Evolutionary conservation across 1,139 yeast species (phyloP), one percentile per base, ranked within the genome.

Genomic region (Hemisphaericaspora subhashii): DNA sequence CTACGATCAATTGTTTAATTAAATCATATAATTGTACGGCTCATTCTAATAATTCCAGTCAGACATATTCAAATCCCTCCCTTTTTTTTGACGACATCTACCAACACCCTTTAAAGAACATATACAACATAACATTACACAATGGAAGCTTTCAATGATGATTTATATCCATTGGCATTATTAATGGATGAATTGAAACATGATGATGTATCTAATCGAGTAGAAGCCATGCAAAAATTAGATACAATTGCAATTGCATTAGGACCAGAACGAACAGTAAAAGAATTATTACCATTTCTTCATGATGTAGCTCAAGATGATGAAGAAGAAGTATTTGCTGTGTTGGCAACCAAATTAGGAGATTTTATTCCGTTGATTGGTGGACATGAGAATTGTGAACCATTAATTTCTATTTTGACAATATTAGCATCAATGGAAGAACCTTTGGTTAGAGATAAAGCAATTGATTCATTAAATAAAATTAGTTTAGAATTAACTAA

Each of bases 321-420:
- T 60, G 98, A 94, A 64, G 99, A 94, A 62, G 99, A 94, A 64
- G 96, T 94, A 7, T 83, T 92, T 62, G 88, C 97, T 1, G 94
- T 89, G 14, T 75, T 94, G 50, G 98, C 98, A 3, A 86, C 85
- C 51, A 92, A 90, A 66, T 68, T 94, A 51, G 96, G 96, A 31
- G 79, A 79, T 41, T 92, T 94, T 58, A 79, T 90, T 28, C 95
- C 96, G 50, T 57, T 68, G 47, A 81, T 94, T 43, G 98, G 98
- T 31, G 98, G 98, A 23, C 73, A 83, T 35, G 79, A 83, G 51
- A 74, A 82, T 61, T 86, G 92, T 32, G 81, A 86, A 46, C 74
- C 85, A 12, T 69, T 94, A 51, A 74, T 94, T 46, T 90, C 92
- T 33, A 86, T 90, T n/a, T 74, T 94, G 57, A 90, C 92, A 52